A percentile compares a stretch with the other conserved stretches of the same genome.
Evolutionary conservation across 371 early-diverging fungal species (phyloP).

Genomic region (Conidiobolus coronatus): DNA sequence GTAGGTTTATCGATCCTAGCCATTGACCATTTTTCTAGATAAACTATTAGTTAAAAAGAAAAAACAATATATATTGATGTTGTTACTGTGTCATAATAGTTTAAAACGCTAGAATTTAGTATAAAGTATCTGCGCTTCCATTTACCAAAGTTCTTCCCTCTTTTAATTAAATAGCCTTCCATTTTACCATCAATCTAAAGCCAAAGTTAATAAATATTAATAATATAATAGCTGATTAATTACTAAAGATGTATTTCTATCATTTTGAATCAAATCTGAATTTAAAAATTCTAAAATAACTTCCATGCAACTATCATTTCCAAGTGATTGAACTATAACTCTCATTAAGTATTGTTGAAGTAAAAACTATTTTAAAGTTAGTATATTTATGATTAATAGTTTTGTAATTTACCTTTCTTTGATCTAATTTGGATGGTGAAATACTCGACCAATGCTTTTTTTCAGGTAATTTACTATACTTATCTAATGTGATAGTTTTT

Average conservation of each 20-base stretch:
- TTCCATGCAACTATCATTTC: not conserved
- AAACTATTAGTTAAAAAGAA: not conserved
- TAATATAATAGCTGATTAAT: not conserved
- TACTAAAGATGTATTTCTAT: not conserved
- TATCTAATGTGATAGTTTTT: slow-evolving; percentile 14
- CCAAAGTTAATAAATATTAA: not conserved
- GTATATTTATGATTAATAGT: not conserved
- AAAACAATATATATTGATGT: not conserved
- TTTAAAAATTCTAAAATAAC: not conserved
- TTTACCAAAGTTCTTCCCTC: slow-evolving; percentile 24
- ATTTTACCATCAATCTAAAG: slow-evolving; percentile 18
- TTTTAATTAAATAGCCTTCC: slow-evolving; percentile 38
- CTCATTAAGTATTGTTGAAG: not conserved
- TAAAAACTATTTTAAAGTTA: not conserved
- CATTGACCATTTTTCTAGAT: slow-evolving; percentile 26
- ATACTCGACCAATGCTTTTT: slow-evolving; percentile 40
- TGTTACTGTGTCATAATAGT: slow-evolving; percentile 51
- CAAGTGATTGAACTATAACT: not conserved
- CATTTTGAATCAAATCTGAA: too few relatives aligned
- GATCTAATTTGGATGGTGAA: slow-evolving; percentile 39
- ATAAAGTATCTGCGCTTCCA: slow-evolving; percentile 54
- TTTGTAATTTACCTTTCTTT: slow-evolving; percentile 21
- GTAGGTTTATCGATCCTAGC: slow-evolving; percentile 23
- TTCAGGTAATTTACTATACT: slow-evolving; percentile 40
- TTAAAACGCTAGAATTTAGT: slow-evolving; percentile 26